Percentiles rank a stretch among this genome's conserved stretches.
Evolutionary conservation across 345 rosid species (phyloP).

Genomic region (Boechera divaricarpa): DNA sequence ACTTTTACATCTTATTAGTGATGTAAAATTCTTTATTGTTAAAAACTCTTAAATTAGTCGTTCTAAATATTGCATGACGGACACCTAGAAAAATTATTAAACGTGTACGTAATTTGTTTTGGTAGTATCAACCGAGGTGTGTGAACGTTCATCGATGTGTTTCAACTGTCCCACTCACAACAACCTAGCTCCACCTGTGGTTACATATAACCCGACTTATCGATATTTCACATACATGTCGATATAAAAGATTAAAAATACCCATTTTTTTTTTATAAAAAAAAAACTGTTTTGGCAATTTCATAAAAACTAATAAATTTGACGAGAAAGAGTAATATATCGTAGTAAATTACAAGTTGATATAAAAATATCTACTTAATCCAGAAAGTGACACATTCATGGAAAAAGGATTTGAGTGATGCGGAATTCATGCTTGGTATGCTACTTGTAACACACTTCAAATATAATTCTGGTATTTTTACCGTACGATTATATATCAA

Average conservation of each 20-base stretch:
- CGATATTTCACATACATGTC: background rate
- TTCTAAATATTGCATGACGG: background rate
- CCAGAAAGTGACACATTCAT: conserved; percentile 26
- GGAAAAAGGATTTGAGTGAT: conserved; percentile 16
- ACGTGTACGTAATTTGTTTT: background rate
- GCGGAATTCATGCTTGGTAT: conserved; percentile 41
- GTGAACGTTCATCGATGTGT: background rate
- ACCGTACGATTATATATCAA: conserved; percentile 23
- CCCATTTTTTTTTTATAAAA: background rate
- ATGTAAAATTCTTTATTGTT: background rate
- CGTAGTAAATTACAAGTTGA: conserved; percentile 20
- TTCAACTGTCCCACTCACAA: background rate
- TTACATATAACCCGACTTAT: background rate
- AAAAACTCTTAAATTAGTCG: background rate
- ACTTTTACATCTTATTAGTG: background rate
- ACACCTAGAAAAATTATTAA: background rate
- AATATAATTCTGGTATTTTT: conserved; percentile 21
- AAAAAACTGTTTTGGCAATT: background rate
- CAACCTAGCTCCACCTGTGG: background rate
- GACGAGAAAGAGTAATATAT: background rate
- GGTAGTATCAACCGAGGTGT: background rate
- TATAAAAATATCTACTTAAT: background rate
- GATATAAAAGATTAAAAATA: background rate
- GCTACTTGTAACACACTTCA: conserved; percentile 44
- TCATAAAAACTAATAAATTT: background rate